Evolutionary conservation across 2,329 filamentous ascomycete genomes (phyloP).

Genomic region (Stagonosporopsis chrysanthemi): DNA sequence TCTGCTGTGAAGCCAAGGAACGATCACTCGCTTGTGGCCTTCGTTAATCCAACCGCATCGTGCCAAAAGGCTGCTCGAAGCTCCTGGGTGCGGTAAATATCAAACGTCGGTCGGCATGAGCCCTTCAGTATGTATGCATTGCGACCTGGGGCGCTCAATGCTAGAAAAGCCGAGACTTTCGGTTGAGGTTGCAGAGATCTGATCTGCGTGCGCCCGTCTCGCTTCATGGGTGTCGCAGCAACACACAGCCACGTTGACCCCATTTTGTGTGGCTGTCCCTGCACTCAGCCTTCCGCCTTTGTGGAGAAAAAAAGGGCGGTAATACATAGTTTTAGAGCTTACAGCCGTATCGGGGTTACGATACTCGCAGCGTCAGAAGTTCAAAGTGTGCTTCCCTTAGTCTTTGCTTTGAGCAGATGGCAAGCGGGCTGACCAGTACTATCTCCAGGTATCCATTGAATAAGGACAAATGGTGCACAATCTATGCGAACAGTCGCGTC

Average conservation of each 20-base stretch:
- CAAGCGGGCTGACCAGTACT: too few species aligned
- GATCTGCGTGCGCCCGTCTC: slow-evolving; percentile 5
- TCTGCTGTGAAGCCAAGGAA: too few species aligned
- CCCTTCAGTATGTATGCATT: too few species aligned
- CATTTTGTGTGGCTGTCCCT: slow-evolving; percentile 10
- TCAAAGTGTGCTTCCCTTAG: neutral
- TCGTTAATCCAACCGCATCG: too few species aligned
- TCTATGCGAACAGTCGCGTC: neutral
- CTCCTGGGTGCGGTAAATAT: too few species aligned
- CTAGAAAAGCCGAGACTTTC: too few species aligned
- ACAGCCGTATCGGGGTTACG: neutral
- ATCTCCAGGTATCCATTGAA: too few species aligned
- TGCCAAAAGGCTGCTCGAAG: too few species aligned
- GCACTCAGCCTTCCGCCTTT: slow-evolving; percentile 14
- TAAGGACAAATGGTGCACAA: too few species aligned
- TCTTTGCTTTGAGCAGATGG: neutral
- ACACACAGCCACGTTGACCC: slow-evolving; percentile 7
- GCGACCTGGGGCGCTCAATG: too few species aligned
- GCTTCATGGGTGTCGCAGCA: slow-evolving; percentile 7
- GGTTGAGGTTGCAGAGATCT: neutral
- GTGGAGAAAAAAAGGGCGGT: slow-evolving; percentile 20
- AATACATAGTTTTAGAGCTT: slow-evolving; percentile 3
- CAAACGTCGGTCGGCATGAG: too few species aligned
- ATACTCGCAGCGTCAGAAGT: neutral
- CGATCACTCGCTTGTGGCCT: too few species aligned